Evolutionary conservation across 2,329 filamentous ascomycete species (phyloP).

Genomic region (Cladosporium oxysporum): DNA sequence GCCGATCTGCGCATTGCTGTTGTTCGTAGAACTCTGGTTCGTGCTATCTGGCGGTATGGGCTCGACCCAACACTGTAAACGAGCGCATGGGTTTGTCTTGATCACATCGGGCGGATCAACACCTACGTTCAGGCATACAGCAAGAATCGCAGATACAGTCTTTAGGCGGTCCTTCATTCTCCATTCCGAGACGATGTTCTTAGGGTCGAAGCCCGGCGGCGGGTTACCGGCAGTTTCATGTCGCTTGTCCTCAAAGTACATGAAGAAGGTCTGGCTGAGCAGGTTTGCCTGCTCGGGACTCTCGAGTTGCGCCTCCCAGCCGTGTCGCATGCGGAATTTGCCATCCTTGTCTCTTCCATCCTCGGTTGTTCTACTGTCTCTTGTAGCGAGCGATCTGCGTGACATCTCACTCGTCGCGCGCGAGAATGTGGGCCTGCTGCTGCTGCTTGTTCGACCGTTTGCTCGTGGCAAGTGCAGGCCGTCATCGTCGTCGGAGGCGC

Average conservation of each 20-base stretch:
- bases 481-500: constrained; percentile 38
- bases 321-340: constrained; percentile 65
- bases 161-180: constrained; percentile 95
- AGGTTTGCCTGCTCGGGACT: constrained; percentile 86
- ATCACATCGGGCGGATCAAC: constrained; percentile 97
- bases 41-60: constrained; percentile 65
- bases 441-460: constrained; percentile 11
- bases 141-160: constrained; percentile 91
- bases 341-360: constrained; percentile 38
- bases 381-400: constrained; percentile 15
- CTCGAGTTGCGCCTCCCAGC: constrained; percentile 89
- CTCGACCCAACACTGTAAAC: constrained; percentile 96
- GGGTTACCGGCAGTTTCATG: constrained; percentile 93
- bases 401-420: constrained; percentile 16
- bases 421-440: constrained; percentile 12
- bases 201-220: constrained; percentile 53
- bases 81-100: constrained; percentile 90
- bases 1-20: constrained; percentile 77
- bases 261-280: constrained; percentile 87
- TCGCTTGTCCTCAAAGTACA: constrained; percentile 98
- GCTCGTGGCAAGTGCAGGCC: constrained; percentile 43
- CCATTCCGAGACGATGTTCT: constrained; percentile 75
- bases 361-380: constrained; percentile 29
- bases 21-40: constrained; percentile 33
- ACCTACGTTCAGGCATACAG: constrained; percentile 93